These are phyloP conservation scores for Pinus tabuliformis DNA, from an alignment of 75 land plant genomes.

Conservation along the genomic window DNA sequence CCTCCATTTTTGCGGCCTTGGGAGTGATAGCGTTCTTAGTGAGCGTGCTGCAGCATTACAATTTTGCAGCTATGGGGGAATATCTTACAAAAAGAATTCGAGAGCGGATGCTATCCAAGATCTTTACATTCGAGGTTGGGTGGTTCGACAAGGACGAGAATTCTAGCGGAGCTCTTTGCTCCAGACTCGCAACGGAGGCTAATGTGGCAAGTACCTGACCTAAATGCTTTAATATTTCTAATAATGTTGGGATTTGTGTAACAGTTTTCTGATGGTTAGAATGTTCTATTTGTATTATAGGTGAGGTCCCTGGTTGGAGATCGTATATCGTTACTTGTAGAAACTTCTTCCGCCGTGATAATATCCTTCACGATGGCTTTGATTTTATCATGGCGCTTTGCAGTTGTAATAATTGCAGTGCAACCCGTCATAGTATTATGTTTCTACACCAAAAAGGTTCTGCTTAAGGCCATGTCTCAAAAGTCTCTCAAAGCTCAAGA, in stretches of 20 bases:
- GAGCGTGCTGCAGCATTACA: constrained; percentile 62
- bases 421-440: constrained; percentile 75
- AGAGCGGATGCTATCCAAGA: constrained; percentile 54
- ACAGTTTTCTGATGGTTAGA: too few relatives aligned
- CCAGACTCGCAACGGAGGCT: constrained; percentile 66
- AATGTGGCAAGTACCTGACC: constrained; percentile 36
- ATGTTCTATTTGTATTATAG: constrained; percentile 7
- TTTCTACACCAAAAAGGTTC: constrained; percentile 49
- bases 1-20: constrained; percentile 37
- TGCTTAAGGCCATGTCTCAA: constrained; percentile 51
- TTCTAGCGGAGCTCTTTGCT: constrained; percentile 55
- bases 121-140: constrained; percentile 69
- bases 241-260: not conserved
- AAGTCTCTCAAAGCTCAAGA: constrained; percentile 57
- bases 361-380: constrained; percentile 62
- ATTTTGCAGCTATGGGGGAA: constrained; percentile 70
- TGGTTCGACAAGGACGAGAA: constrained; percentile 87
- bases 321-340: constrained; percentile 64
- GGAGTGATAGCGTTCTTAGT: constrained; percentile 28
- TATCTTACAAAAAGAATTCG: constrained; percentile 61
- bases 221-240: not conserved
- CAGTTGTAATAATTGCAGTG: constrained; percentile 72
- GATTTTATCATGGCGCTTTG: constrained; percentile 74
- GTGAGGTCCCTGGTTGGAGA: constrained; percentile 76
- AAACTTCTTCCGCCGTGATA: constrained; percentile 54